These are phyloP conservation scores for Blastosporella zonata DNA, from an alignment of 1,284 basidiomycete genomes.

Conservation along the genomic window DNA sequence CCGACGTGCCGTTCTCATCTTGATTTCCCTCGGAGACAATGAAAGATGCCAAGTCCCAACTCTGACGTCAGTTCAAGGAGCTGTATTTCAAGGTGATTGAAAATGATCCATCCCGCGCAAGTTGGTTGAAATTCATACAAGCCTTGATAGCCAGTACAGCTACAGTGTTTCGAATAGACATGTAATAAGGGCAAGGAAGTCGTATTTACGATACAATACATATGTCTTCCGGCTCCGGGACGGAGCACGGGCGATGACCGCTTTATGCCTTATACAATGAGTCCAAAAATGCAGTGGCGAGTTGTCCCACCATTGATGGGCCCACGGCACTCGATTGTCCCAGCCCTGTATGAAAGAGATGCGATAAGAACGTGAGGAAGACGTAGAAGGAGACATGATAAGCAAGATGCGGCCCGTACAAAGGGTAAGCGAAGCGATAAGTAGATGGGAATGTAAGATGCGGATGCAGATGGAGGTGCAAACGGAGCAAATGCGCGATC, in stretches of 20 bases:
- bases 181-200: too few species aligned
- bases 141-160: too few species aligned
- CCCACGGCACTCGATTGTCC: constrained; percentile 87
- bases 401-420: neutral
- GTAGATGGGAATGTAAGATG: neutral
- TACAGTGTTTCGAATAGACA: too few species aligned
- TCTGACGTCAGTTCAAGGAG: too few species aligned
- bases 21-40: too few species aligned
- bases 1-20: too few species aligned
- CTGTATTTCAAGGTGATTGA: too few species aligned
- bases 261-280: constrained; percentile 73
- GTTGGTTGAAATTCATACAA: too few species aligned
- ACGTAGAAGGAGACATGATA: neutral
- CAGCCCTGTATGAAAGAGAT: constrained; percentile 53
- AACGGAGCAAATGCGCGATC: neutral
- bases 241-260: neutral
- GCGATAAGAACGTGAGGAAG: neutral
- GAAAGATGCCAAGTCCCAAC: too few species aligned
- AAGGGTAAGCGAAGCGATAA: neutral
- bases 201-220: too few species aligned
- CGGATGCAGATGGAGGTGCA: neutral
- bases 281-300: constrained; percentile 82
- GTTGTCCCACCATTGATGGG: constrained; percentile 81
- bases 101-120: too few species aligned
- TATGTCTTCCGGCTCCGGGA: neutral